A percentile compares a stretch with the other conserved stretches of the same genome.
These are phyloP conservation scores for Neofusicoccum parvum DNA, from an alignment of 2,329 filamentous ascomycete species.

Conservation along the genomic window DNA sequence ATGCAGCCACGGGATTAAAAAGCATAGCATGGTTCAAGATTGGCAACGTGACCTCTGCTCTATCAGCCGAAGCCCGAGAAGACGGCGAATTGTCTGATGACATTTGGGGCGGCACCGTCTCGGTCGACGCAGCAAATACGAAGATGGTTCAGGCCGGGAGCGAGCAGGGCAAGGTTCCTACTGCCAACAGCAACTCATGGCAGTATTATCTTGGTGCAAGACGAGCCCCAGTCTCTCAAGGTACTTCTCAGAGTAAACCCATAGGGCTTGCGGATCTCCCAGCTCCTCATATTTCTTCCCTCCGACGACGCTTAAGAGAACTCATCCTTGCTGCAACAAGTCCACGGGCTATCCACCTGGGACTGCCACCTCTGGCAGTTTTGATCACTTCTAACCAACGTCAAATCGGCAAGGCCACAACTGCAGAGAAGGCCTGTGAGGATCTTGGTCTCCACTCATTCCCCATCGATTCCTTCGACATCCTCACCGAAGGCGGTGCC, in stretches of 20 bases:
- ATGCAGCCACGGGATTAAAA: constrained; percentile 30
- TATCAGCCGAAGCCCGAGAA: constrained; percentile 54
- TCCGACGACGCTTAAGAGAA: constrained; percentile 71
- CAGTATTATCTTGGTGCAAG: constrained; percentile 85
- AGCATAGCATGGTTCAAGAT: constrained; percentile 90
- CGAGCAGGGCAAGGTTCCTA: constrained; percentile 77
- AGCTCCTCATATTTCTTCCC: constrained; percentile 45
- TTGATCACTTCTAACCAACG: constrained; percentile 89
- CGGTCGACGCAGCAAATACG: constrained; percentile 82
- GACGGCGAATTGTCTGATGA: constrained; percentile 66
- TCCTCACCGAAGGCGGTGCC: constrained; percentile 85
- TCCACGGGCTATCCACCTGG: constrained; percentile 79
- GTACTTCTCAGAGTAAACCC: constrained; percentile 62
- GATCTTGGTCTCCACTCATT: constrained; percentile 92
- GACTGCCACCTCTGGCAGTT: constrained; percentile 85
- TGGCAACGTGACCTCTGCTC: constrained; percentile 64
- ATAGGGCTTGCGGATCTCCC: constrained; percentile 44
- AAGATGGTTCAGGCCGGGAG: constrained; percentile 91
- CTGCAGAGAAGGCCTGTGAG: constrained; percentile 75
- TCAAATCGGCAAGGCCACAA: constrained; percentile 86
- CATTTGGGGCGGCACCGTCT: constrained; percentile 82
- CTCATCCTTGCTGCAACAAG: constrained; percentile 88
- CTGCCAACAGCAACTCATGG: constrained; percentile 77
- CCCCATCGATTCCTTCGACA: constrained; percentile 86
- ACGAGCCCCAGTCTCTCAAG: constrained; percentile 59